These are phyloP conservation scores for Thamnidium elegans DNA, from an alignment of 192 early-diverging fungal genomes.

Conservation along the genomic window DNA sequence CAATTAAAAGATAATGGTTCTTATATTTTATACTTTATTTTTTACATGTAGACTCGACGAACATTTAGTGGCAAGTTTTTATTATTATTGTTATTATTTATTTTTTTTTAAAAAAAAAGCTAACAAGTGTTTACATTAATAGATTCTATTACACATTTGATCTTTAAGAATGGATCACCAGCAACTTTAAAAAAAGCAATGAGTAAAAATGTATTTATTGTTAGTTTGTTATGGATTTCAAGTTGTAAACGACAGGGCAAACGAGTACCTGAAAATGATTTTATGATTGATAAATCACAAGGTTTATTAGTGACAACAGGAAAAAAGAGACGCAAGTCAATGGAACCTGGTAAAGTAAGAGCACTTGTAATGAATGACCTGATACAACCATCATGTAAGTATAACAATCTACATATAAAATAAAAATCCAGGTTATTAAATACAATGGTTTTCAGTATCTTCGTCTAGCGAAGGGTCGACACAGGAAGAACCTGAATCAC, in stretches of 20 bases:
- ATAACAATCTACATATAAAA: too few relatives aligned
- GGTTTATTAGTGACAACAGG: conserved; percentile 5
- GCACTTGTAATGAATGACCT: not conserved
- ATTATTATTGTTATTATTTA: too few relatives aligned
- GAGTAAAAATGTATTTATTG: conserved; percentile 17
- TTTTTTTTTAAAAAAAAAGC: too few relatives aligned
- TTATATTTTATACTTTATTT: not conserved
- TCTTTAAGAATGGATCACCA: conserved; percentile 34
- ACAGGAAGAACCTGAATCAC: not conserved
- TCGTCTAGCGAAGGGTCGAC: not conserved
- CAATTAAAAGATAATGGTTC: not conserved
- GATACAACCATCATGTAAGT: not conserved
- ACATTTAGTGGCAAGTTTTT: not conserved
- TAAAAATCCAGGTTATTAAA: too few relatives aligned
- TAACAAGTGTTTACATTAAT: not conserved
- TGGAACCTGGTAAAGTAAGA: conserved; percentile 33
- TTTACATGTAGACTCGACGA: not conserved
- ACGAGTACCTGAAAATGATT: conserved; percentile 25
- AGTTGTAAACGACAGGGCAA: conserved; percentile 13
- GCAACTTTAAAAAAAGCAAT: conserved; percentile 28
- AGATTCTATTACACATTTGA: conserved; percentile 32
- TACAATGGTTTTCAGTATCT: not conserved
- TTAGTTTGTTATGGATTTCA: conserved; percentile 33
- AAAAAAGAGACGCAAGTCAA: conserved; percentile 27
- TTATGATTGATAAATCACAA: conserved; percentile 17